Evolutionary conservation across 306 rosid species (phyloP).

Genomic region (Cyclanthera cordifolia): DNA sequence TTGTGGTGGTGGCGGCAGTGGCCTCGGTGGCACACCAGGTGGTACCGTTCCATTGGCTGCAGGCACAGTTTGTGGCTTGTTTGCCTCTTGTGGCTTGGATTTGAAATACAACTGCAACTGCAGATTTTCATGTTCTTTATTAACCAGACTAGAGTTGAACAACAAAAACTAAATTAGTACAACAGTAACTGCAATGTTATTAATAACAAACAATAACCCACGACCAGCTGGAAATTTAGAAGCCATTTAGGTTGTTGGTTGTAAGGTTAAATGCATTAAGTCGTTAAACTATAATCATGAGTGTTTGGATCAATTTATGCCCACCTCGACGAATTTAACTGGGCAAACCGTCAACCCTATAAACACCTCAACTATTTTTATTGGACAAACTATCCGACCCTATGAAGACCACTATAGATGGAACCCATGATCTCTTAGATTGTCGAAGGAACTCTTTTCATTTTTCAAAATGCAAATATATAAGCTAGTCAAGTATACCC

Average conservation of each 20-base stretch:
- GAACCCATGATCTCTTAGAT: too few species aligned
- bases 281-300: neutral
- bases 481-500: too few species aligned
- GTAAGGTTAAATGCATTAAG: neutral
- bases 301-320: too few species aligned
- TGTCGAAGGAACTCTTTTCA: too few species aligned
- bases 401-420: too few species aligned
- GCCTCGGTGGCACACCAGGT: slow-evolving; percentile 79
- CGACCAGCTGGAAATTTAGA: neutral
- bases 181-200: neutral
- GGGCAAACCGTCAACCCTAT: too few species aligned
- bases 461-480: neutral
- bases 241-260: neutral
- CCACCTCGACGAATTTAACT: too few species aligned
- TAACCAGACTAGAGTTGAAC: slow-evolving; percentile 6
- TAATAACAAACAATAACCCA: neutral
- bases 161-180: neutral
- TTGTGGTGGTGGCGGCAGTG: slow-evolving; percentile 60
- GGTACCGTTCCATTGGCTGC: slow-evolving; percentile 56
- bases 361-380: too few species aligned
- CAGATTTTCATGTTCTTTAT: slow-evolving; percentile 19
- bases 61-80: slow-evolving; percentile 62
- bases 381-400: too few species aligned
- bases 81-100: slow-evolving; percentile 72
- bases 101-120: slow-evolving; percentile 93